A percentile compares a stretch with the other conserved stretches of the same genome.
Conservation (phyloP, 345 rosid species). For the Linum tenue region DNA sequence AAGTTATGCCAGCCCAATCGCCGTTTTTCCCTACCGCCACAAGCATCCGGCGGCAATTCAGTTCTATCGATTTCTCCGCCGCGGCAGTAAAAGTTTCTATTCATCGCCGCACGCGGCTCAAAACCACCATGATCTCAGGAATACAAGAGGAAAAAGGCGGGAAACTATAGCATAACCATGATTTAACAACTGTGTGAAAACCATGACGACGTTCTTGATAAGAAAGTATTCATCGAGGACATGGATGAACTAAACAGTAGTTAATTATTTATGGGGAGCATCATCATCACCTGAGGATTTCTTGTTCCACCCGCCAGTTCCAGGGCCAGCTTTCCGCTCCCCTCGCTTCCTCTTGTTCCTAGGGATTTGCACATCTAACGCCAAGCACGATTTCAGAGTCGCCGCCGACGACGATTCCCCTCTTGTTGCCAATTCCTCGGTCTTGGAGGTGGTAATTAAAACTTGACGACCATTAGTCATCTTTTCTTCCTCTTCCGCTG, state of each 20-base stretch:
- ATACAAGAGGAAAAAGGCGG: background rate
- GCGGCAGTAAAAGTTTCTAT: background rate
- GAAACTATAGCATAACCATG: background rate
- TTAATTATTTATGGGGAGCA: background rate
- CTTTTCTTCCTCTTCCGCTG: slow-evolving; percentile 32
- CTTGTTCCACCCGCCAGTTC: slow-evolving; percentile 14
- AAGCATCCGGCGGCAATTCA: too few species aligned
- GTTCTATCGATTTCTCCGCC: too few species aligned
- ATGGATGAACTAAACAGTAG: background rate
- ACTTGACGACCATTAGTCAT: slow-evolving; percentile 29
- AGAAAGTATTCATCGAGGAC: background rate
- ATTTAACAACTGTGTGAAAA: background rate
- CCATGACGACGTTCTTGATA: background rate
- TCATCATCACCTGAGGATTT: slow-evolving; percentile 4
- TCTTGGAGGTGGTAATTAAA: slow-evolving; percentile 23
- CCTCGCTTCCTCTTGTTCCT: slow-evolving; percentile 83
- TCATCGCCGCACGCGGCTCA: too few species aligned
- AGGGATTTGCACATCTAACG: slow-evolving; percentile 57
- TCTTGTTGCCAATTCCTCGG: slow-evolving; percentile 18
- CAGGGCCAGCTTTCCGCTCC: slow-evolving; percentile 59
- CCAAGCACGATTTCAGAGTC: slow-evolving; percentile 59
- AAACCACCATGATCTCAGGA: background rate
- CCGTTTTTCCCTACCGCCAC: too few species aligned
- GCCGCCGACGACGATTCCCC: slow-evolving; percentile 27
- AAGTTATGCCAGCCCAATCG: too few species aligned